Evolutionary conservation across 768 basidiomycete species (phyloP), one percentile per base, ranked within the genome.

Genomic region (Nevesoporus exiguus): DNA sequence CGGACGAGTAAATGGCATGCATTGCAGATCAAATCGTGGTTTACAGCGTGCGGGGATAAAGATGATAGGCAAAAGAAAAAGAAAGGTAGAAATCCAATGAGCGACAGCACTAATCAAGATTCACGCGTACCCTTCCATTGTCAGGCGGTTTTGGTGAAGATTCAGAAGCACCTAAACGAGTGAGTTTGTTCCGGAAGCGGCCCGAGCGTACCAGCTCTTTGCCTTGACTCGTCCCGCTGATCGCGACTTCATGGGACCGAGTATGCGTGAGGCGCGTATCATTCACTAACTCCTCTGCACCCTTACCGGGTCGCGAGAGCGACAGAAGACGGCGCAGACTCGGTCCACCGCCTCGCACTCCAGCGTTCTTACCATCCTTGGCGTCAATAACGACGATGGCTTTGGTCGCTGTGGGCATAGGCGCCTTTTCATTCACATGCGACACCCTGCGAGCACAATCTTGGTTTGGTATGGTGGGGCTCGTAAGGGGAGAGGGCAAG

Each of bases 331-430:
- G 69, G 34, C 69, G 67, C 41, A 71, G 37, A 42, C 69, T 69
- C 6, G 69, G 69, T 27, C 68, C 62, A 29, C 64, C 58, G 39
- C 67, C 67, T 49, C 64, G 69, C 42, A 47, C 37, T 29, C 61
- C 59, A n/a, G 53, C 33, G 30, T 39, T 47, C 61, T 61, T 72
- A 44, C 76, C 74, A 24, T 82, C 80, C 51, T 83, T 70, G 6
- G 80, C 78, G 48, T 86, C 84, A 41, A 85, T 71, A 53, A 83
- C 76, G 7, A 79, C 83, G 49, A 86, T 81, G 8, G 83, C 79
- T 63, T 84, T 87, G 30, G 82, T 81, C n/a, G 80, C 71, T 19
- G 80, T 64, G 7, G 81, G 74, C 66, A 74, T 72, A 31, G 70
- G 68, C 21, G 66, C 21, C 49, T 69, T 63, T 58, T 67, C 67